Percentiles rank a stretch among this genome's conserved stretches.
Conservation (phyloP, 345 rosid genomes). For the Anacardium occidentale region DNA sequence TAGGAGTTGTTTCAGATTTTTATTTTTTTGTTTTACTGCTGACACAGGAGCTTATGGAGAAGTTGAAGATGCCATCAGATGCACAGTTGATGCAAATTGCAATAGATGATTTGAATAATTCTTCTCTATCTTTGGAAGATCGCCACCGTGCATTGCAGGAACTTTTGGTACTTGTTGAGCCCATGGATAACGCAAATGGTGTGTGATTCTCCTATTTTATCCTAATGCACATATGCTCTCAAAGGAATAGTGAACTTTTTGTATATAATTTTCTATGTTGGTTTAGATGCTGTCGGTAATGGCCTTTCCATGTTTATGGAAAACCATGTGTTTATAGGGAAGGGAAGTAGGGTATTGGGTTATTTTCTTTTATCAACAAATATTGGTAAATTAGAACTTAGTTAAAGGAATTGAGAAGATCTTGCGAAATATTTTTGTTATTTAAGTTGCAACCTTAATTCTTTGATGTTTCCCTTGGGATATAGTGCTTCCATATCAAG, state of each 20-base stretch:
- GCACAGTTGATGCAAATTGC: constrained; percentile 81
- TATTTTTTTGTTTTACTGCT: constrained; percentile 4
- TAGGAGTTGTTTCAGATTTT: neutral
- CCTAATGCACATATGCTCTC: neutral
- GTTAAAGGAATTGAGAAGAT: too few species aligned
- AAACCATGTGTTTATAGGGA: too few species aligned
- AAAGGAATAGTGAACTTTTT: neutral
- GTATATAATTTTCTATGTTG: neutral
- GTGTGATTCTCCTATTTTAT: constrained; percentile 14
- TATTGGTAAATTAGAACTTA: too few species aligned
- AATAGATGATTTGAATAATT: constrained; percentile 67
- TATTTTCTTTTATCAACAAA: too few species aligned
- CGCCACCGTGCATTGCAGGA: constrained; percentile 79
- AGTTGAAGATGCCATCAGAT: constrained; percentile 80
- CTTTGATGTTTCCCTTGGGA: too few species aligned
- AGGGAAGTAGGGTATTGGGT: too few species aligned
- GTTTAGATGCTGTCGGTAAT: neutral
- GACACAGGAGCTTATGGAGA: constrained; percentile 73
- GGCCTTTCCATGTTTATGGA: too few species aligned
- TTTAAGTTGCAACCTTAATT: too few species aligned
- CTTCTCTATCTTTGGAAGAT: constrained; percentile 69
- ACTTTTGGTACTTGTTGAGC: constrained; percentile 82
- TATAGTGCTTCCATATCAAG: too few species aligned
- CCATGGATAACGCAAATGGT: constrained; percentile 96
- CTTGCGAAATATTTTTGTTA: too few species aligned